Conservation (phyloP, 129 eudicot species). For the Oenanthe sinensis region DNA sequence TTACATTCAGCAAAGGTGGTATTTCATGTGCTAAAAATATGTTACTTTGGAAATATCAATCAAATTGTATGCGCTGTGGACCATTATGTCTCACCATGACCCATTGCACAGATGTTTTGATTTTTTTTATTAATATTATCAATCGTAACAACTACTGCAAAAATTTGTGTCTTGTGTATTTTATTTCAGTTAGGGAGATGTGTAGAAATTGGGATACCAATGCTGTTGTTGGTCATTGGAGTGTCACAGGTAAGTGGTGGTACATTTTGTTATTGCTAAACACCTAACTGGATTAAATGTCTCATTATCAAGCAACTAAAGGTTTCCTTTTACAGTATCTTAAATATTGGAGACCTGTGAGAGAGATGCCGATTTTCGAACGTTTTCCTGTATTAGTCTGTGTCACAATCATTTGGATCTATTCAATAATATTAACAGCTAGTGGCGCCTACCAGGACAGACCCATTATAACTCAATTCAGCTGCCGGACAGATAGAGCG, state of each 20-base stretch:
- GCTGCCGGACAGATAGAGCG: slow-evolving; percentile 90
- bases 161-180: slow-evolving; percentile 7
- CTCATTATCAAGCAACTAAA: slow-evolving; percentile 8
- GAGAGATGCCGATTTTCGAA: slow-evolving; percentile 84
- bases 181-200: slow-evolving; percentile 73
- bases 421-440: slow-evolving; percentile 73
- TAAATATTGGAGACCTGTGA: slow-evolving; percentile 70
- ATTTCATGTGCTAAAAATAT: neutral
- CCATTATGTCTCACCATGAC: neutral
- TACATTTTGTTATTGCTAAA: neutral
- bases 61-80: neutral
- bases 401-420: slow-evolving; percentile 68
- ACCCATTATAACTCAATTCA: slow-evolving; percentile 52
- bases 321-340: slow-evolving; percentile 59
- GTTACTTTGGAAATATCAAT: neutral
- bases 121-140: neutral
- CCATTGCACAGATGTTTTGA: neutral
- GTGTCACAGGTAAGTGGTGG: slow-evolving; percentile 64
- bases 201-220: slow-evolving; percentile 91
- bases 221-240: slow-evolving; percentile 83
- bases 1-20: neutral
- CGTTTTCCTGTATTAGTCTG: slow-evolving; percentile 79
- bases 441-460: slow-evolving; percentile 80
- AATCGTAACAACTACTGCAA: neutral
- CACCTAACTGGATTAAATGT: neutral